Evolutionary conservation across 352 stramenopile species (phyloP).

Genomic region (Phytophthora tubulina): DNA sequence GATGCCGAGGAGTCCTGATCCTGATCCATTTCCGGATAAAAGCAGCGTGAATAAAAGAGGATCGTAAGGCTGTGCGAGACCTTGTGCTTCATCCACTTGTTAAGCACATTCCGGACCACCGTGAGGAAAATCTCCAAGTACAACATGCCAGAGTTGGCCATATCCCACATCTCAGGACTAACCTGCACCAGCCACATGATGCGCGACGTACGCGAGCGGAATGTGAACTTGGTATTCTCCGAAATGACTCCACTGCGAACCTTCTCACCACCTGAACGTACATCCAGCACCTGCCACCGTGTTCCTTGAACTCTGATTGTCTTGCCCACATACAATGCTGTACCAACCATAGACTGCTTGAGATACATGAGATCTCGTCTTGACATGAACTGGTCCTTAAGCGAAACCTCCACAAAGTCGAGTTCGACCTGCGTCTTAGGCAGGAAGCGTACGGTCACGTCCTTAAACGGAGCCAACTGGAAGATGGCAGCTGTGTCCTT

Average conservation of each 20-base stretch:
- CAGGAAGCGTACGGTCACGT: constrained; percentile 86
- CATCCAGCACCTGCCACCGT: constrained; percentile 91
- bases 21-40: constrained; percentile 83
- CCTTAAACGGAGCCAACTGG: constrained; percentile 77
- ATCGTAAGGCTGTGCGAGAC: constrained; percentile 94
- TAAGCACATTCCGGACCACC: constrained; percentile 81
- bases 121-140: constrained; percentile 93
- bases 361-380: constrained; percentile 93
- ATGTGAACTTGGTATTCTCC: constrained; percentile 97
- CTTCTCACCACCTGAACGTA: constrained; percentile 81
- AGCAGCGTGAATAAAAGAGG: constrained; percentile 92
- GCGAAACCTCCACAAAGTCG: constrained; percentile 91
- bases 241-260: constrained; percentile 95
- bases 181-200: constrained; percentile 99
- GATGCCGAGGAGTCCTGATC: constrained; percentile 41
- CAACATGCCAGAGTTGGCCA: constrained; percentile 88
- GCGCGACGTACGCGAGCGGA: constrained; percentile 93
- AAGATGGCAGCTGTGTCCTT: constrained; percentile 84
- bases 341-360: constrained; percentile 73
- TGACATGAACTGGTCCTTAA: constrained; percentile 94
- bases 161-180: constrained; percentile 95
- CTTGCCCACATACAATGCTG: constrained; percentile 81
- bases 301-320: constrained; percentile 79
- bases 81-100: constrained; percentile 93
- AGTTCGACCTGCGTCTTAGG: constrained; percentile 79